phyloP scores from a whole-genome alignment of 768 basidiomycete species.

The Hygrocybe coccinea region DNA sequence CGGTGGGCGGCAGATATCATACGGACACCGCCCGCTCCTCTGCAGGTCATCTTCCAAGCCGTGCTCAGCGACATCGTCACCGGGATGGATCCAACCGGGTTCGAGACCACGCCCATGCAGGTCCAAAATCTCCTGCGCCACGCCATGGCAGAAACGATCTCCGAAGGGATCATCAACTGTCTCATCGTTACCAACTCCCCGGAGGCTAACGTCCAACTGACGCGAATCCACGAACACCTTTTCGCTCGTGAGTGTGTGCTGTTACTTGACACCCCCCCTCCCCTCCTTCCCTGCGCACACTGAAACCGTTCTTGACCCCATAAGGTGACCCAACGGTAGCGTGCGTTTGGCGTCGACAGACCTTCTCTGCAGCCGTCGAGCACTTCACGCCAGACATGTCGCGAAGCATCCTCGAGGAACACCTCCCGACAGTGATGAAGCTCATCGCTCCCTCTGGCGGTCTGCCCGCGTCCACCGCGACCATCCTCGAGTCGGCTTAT shows the following conservation, averaged over 20 bases:
- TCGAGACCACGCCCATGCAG: conserved; percentile 57
- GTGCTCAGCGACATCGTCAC: conserved; percentile 56
- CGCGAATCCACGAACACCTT: conserved; percentile 83
- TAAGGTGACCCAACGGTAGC: conserved; percentile 88
- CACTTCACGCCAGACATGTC: conserved; percentile 68
- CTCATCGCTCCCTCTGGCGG: conserved; percentile 39
- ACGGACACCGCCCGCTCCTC: conserved; percentile 48
- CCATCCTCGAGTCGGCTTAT: conserved; percentile 70
- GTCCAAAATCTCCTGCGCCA: conserved; percentile 78
- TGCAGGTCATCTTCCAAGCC: conserved; percentile 52
- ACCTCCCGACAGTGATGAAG: conserved; percentile 60
- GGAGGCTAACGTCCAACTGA: conserved; percentile 80
- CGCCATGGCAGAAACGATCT: conserved; percentile 70
- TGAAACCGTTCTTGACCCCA: no score
- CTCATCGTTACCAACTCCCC: conserved; percentile 81
- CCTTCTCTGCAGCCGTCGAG: conserved; percentile 83
- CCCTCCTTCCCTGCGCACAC: no score
- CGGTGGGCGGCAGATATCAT: conserved; percentile 81
- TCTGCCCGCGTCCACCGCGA: conserved; percentile 40
- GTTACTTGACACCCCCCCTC: conserved; percentile 1
- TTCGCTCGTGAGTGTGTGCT: conserved; percentile 61
- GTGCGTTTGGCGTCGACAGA: conserved; percentile 84
- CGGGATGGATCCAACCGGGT: conserved; percentile 41
- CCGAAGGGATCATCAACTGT: conserved; percentile 78
- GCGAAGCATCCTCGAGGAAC: conserved; percentile 60